These are phyloP conservation scores for Penicillium desertorum DNA, from an alignment of 495 filamentous ascomycete genomes.

Conservation along the genomic window DNA sequence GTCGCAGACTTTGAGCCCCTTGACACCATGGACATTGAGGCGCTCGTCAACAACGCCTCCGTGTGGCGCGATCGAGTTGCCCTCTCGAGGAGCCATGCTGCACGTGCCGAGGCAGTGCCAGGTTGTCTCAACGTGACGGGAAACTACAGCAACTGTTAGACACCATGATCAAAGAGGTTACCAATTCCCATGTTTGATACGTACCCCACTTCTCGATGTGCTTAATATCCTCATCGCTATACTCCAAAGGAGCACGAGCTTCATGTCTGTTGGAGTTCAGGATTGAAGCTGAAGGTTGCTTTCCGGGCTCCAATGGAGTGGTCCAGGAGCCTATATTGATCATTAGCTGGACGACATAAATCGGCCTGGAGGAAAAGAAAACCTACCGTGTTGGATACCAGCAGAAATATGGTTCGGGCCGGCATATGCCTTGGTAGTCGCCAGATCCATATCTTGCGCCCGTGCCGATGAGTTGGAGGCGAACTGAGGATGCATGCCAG, in stretches of 20 bases:
- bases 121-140: constrained; percentile 72
- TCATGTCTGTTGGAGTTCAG: constrained; percentile 54
- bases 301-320: constrained; percentile 46
- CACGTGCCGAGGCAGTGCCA: constrained; percentile 74
- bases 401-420: constrained; percentile 71
- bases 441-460: constrained; percentile 70
- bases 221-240: constrained; percentile 64
- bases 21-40: constrained; percentile 76
- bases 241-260: constrained; percentile 62
- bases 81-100: constrained; percentile 77
- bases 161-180: background rate
- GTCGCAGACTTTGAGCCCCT: constrained; percentile 80
- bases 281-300: constrained; percentile 43
- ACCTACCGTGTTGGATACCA: constrained; percentile 60
- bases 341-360: background rate
- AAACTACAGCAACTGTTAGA: constrained; percentile 20
- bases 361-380: background rate
- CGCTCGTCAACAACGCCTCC: constrained; percentile 73
- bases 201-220: constrained; percentile 77
- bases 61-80: constrained; percentile 77
- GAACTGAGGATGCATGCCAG: constrained; percentile 62
- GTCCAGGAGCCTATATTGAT: constrained; percentile 40
- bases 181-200: background rate
- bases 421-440: constrained; percentile 71
- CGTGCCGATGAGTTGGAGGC: constrained; percentile 64